Base-by-base conservation (phyloP, 495 filamentous ascomycete species). In the Copromyces sp. region DNA sequence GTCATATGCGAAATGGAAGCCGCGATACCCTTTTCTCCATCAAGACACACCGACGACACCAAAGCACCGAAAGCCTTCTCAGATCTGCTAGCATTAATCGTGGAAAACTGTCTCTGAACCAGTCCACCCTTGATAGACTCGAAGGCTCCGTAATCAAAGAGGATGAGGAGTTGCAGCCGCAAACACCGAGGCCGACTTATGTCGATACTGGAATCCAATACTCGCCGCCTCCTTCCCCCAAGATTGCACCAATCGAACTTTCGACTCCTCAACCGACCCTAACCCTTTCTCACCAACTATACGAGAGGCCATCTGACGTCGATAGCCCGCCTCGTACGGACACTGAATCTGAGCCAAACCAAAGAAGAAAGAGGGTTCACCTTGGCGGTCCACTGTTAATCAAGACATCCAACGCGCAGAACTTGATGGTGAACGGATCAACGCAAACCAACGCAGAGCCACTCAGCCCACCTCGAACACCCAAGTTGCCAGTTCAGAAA, bases 151-250 rank as follows among this genome's bases (percentile, higher is more conserved):
- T 82, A 61, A 83, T 85, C 72, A 83, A 82, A 65, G 85, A 87
- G 70, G 87, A 87, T 44, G 84, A 86, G 39, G 82, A 82, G 72
- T 77, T 76, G 38, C 70, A 72, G 47, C 38, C 70, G 39, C 71
- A 79, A 2, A 44, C 73, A 4, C 76, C 77, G 11, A 78, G 73
- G 65, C 69, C 68, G 44, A 75, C 47, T 44, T 95, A 94, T 80
- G 86, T 86, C 45, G 92, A 96, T 79, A 86, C 86, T n/a, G 93
- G 89, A 3, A 86, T 92, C 47, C 94, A 97, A 79, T 94, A 86
- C 76, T 93, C 94, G 59, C 93, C 93, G 59, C 94, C 93, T 8
- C 85, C 90, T 3, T 96, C 92, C 20, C 93, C 93, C 7, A 84
- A 82, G 61, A 69, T 87, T n/a, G 74, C 80, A 39, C 78, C 81